phyloP scores from a whole-genome alignment of 1,139 yeast species.

The Scheffersomyces lignicola region DNA sequence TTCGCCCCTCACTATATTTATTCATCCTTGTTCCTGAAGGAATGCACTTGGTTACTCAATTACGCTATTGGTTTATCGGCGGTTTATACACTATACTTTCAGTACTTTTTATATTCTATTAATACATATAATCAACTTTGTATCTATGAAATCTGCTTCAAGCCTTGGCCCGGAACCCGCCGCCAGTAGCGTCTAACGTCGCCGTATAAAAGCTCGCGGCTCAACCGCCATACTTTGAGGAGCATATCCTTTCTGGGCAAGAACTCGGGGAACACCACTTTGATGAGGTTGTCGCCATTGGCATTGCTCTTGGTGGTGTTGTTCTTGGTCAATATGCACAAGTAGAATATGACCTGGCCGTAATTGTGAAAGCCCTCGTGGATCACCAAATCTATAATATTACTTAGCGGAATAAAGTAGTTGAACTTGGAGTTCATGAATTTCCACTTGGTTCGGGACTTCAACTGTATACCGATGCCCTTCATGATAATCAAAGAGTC shows the following conservation, averaged over 20 bases:
- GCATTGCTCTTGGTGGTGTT: constrained; percentile 8
- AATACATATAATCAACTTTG: too few relatives aligned
- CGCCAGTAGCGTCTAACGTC: constrained; percentile 37
- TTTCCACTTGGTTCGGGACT: constrained; percentile 29
- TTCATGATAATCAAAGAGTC: constrained; percentile 38
- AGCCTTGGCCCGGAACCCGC: constrained; percentile 47
- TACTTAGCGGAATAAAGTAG: constrained; percentile 51
- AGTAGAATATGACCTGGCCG: constrained; percentile 59
- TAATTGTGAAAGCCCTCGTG: constrained; percentile 69
- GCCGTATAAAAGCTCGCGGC: constrained; percentile 41
- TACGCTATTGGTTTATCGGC: too few relatives aligned
- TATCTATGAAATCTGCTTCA: constrained; percentile 14
- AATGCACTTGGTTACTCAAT: too few relatives aligned
- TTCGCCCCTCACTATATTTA: too few relatives aligned
- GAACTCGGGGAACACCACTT: constrained; percentile 51
- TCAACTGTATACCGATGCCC: constrained; percentile 38
- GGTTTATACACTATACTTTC: too few relatives aligned
- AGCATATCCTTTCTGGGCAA: constrained; percentile 46
- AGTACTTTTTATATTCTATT: too few relatives aligned
- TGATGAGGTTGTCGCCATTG: constrained; percentile 29
- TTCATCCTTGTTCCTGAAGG: too few relatives aligned
- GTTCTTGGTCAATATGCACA: constrained; percentile 53
- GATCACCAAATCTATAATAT: constrained; percentile 58
- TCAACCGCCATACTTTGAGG: constrained; percentile 39
- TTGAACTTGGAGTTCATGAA: constrained; percentile 19